A percentile compares a stretch with the other conserved stretches of the same genome.
Conservation (phyloP, 768 basidiomycete genomes). For the Mrakia frigida region DNA sequence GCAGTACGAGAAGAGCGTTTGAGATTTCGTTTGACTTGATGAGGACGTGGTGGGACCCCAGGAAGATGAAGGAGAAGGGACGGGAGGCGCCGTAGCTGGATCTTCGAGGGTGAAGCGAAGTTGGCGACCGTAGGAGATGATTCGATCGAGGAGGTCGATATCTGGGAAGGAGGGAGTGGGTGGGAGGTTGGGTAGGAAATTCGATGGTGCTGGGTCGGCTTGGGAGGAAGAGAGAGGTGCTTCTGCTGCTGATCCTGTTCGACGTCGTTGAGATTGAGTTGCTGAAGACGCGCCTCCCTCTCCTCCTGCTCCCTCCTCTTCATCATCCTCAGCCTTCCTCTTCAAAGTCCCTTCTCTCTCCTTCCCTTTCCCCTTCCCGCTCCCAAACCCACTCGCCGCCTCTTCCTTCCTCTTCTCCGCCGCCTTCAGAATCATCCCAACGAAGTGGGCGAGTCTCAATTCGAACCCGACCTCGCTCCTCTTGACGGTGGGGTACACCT, state of each 20-base stretch:
- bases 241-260: slow-evolving; percentile 6
- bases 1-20: not conserved
- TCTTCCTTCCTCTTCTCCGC: not conserved
- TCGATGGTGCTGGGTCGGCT: not conserved
- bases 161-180: not conserved
- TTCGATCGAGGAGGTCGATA: not conserved
- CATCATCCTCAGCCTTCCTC: not conserved
- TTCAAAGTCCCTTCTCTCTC: not conserved
- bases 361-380: not conserved
- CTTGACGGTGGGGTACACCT: not conserved
- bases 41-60: no score
- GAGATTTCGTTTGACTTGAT: not conserved
- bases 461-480: slow-evolving; percentile 4
- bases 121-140: slow-evolving; percentile 24
- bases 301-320: not conserved
- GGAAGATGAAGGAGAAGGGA: not conserved
- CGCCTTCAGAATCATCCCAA: not conserved
- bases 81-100: not conserved
- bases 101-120: not conserved
- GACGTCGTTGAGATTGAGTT: not conserved
- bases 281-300: slow-evolving; percentile 2
- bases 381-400: not conserved
- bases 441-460: slow-evolving; percentile 1
- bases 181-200: not conserved
- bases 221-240: not conserved